Evolutionary conservation across 2,329 filamentous ascomycete genomes (phyloP).

Genomic region (Acephala macrosclerotiorum): DNA sequence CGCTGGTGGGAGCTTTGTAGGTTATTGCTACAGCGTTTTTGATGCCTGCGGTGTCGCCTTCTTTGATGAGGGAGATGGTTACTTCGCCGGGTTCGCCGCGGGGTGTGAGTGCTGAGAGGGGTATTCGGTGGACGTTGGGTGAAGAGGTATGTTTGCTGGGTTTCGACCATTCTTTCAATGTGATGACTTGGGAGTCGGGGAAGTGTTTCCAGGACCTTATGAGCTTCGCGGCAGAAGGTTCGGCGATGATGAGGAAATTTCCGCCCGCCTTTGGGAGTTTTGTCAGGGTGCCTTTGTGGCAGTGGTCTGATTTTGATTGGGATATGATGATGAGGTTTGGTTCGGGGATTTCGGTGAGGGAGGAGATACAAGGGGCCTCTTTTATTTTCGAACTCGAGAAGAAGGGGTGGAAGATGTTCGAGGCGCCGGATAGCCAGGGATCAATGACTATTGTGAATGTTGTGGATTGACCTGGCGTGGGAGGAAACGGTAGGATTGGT

Average conservation of each 20-base stretch:
- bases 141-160: conserved; percentile 35
- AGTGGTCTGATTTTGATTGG: conserved; percentile 73
- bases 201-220: conserved; percentile 76
- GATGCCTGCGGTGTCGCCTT: conserved; percentile 64
- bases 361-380: conserved; percentile 61
- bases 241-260: conserved; percentile 70
- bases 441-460: conserved; percentile 75
- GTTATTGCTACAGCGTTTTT: conserved; percentile 77
- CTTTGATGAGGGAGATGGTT: conserved; percentile 73
- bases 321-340: conserved; percentile 66
- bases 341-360: conserved; percentile 59
- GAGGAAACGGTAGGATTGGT: conserved; percentile 47
- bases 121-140: conserved; percentile 50
- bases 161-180: conserved; percentile 56
- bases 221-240: conserved; percentile 67
- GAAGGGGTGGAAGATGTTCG: conserved; percentile 64
- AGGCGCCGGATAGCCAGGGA: conserved; percentile 71
- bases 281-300: conserved; percentile 72
- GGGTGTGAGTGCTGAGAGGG: conserved; percentile 59
- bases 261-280: conserved; percentile 62
- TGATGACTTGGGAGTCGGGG: conserved; percentile 54
- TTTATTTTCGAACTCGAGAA: conserved; percentile 67
- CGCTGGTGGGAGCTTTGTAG: conserved; percentile 68
- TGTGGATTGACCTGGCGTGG: conserved; percentile 45
- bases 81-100: conserved; percentile 68